Conservation (phyloP, 805 yeast species). For the Kodamaea sagamina region DNA sequence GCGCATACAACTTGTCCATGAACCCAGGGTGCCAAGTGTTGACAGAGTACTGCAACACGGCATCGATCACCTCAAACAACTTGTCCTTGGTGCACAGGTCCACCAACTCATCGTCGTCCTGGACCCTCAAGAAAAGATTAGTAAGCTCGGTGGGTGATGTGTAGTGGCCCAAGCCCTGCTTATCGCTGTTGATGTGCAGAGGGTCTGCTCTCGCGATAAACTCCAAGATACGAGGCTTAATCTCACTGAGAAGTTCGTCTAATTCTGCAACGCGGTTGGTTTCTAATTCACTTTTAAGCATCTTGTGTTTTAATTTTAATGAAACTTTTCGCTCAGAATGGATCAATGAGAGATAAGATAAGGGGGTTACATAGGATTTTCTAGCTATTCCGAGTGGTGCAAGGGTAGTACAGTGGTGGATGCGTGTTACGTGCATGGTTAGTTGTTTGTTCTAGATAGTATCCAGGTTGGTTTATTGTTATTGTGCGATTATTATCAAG, state of each 20-base stretch:
- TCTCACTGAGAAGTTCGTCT: slow-evolving; percentile 51
- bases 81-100: slow-evolving; percentile 22
- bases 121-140: slow-evolving; percentile 35
- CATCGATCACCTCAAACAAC: slow-evolving; percentile 52
- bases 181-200: slow-evolving; percentile 28
- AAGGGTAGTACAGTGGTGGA: no score
- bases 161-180: slow-evolving; percentile 52
- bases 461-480: no score
- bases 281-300: slow-evolving; percentile 41
- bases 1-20: slow-evolving; percentile 79
- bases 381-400: no score
- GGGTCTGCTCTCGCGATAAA: slow-evolving; percentile 54
- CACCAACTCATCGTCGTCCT: slow-evolving; percentile 14
- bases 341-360: neutral
- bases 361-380: slow-evolving; percentile 1
- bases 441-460: no score
- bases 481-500: no score
- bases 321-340: neutral
- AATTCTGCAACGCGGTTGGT: slow-evolving; percentile 55
- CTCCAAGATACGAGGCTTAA: slow-evolving; percentile 52
- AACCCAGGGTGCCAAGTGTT: slow-evolving; percentile 89
- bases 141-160: slow-evolving; percentile 43
- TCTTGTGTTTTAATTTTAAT: slow-evolving; percentile 4
- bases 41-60: slow-evolving; percentile 64
- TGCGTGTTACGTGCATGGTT: no score